Conservation (phyloP, 1,284 basidiomycete genomes). For the Malassezia brasiliensis region DNA sequence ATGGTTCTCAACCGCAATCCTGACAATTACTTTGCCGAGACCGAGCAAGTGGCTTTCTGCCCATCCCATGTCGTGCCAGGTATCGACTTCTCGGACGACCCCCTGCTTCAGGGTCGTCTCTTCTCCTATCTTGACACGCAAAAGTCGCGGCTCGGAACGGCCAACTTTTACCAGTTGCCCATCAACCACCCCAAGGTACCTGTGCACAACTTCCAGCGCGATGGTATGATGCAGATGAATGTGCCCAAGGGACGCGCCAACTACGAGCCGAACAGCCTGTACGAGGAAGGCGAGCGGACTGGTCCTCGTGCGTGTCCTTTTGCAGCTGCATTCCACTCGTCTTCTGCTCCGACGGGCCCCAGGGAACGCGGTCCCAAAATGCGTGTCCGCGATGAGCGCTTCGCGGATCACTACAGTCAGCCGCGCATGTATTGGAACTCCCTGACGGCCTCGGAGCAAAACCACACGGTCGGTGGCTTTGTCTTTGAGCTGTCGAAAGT, state of each 20-base stretch:
- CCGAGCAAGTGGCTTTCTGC: slow-evolving; percentile 62
- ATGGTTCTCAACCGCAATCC: slow-evolving; percentile 76
- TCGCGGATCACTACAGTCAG: slow-evolving; percentile 15
- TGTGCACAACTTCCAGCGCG: slow-evolving; percentile 66
- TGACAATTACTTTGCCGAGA: slow-evolving; percentile 55
- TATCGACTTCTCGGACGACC: slow-evolving; percentile 77
- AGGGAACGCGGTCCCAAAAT: slow-evolving; percentile 11
- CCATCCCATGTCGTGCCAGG: slow-evolving; percentile 77
- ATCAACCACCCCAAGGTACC: slow-evolving; percentile 70
- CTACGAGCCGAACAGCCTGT: slow-evolving; percentile 15
- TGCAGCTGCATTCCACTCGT: not conserved
- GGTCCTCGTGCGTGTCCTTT: slow-evolving; percentile 11
- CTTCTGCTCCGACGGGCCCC: not conserved
- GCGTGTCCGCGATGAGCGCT: slow-evolving; percentile 13
- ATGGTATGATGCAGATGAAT: slow-evolving; percentile 45
- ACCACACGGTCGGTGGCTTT: slow-evolving; percentile 6
- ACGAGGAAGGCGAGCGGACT: slow-evolving; percentile 6
- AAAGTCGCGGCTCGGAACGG: slow-evolving; percentile 55
- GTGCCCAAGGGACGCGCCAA: slow-evolving; percentile 15
- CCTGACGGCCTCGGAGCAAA: slow-evolving; percentile 8
- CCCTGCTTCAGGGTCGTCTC: slow-evolving; percentile 78
- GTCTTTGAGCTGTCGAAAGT: slow-evolving; percentile 10
- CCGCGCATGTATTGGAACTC: slow-evolving; percentile 13
- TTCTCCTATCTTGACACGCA: slow-evolving; percentile 65
- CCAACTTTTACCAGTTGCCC: slow-evolving; percentile 78